These are phyloP conservation scores for Beta macrorhiza DNA, from an alignment of 179 eudicot species.

Conservation along the genomic window DNA sequence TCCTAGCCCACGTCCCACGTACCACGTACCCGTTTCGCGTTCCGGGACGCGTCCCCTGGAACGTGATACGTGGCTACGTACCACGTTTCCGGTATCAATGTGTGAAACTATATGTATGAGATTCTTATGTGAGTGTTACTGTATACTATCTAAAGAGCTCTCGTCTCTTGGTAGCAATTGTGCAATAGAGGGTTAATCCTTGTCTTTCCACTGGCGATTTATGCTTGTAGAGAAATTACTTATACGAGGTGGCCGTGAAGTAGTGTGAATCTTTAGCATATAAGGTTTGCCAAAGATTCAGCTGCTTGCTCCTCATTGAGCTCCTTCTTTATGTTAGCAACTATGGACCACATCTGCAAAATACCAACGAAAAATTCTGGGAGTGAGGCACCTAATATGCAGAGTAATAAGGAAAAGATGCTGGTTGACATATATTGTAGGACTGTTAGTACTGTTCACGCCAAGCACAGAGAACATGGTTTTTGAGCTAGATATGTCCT, in stretches of 20 bases:
- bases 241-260: background rate
- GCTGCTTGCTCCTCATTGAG: no score
- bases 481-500: background rate
- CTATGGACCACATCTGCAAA: no score
- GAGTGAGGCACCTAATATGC: background rate
- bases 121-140: background rate
- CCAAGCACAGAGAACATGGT: background rate
- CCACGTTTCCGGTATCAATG: no score
- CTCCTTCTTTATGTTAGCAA: background rate
- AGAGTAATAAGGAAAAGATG: background rate
- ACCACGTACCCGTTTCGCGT: no score
- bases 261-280: background rate
- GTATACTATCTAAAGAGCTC: background rate
- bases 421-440: background rate
- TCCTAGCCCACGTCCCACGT: no score
- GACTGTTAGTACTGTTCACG: background rate
- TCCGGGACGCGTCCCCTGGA: no score
- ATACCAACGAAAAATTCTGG: background rate
- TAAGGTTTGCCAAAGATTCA: background rate
- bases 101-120: background rate
- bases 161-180: background rate
- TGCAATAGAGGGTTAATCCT: background rate
- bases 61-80: no score
- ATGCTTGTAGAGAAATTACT: background rate
- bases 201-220: background rate